A percentile compares a stretch with the other conserved stretches of the same genome.
phyloP scores from a whole-genome alignment of 441 rosid species.

The Croton laevigatus region DNA sequence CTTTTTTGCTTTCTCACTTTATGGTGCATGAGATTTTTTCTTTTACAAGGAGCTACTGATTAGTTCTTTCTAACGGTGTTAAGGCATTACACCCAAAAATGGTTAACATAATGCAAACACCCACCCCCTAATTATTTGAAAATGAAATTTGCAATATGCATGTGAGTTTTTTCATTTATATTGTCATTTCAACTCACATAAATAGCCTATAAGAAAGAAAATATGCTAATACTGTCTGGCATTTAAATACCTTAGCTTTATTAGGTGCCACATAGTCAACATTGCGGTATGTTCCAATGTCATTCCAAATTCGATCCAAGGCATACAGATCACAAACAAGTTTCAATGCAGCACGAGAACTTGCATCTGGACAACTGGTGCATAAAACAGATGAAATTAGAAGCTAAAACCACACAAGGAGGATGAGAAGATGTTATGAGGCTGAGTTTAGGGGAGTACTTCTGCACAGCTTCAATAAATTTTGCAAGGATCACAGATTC shows the following conservation, averaged over 20 bases:
- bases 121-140: too few species aligned
- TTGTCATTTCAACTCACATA: not conserved
- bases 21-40: too few species aligned
- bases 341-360: constrained; percentile 70
- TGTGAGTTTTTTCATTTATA: too few species aligned
- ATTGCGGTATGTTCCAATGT: constrained; percentile 80
- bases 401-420: not conserved
- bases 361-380: constrained; percentile 74
- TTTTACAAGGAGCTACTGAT: too few species aligned
- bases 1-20: too few species aligned
- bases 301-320: constrained; percentile 82
- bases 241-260: constrained; percentile 84
- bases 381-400: constrained; percentile 19
- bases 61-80: too few species aligned
- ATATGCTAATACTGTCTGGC: not conserved
- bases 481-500: constrained; percentile 91
- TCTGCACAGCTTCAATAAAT: constrained; percentile 84
- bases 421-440: not conserved
- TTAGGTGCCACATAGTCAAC: constrained; percentile 90
- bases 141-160: too few species aligned
- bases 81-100: too few species aligned
- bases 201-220: not conserved
- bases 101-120: too few species aligned
- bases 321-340: constrained; percentile 96
- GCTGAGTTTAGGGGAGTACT: constrained; percentile 41